These are phyloP conservation scores for Venturiaceae sp. DNA, from an alignment of 2,329 filamentous ascomycete species.

Conservation along the genomic window DNA sequence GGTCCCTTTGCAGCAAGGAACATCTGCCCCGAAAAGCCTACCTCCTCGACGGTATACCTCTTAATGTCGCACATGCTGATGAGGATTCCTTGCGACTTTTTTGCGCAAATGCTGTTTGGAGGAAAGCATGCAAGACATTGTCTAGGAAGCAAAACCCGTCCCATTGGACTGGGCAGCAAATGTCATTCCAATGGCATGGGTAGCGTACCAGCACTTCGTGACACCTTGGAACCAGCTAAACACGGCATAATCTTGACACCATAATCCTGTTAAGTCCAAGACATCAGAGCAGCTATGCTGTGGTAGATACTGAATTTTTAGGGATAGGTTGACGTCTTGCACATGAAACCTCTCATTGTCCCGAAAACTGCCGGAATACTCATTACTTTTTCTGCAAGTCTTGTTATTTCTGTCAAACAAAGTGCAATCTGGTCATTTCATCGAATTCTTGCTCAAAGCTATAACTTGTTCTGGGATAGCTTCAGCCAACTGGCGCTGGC, in stretches of 20 bases:
- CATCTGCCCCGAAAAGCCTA: background rate
- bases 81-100: background rate
- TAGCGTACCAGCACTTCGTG: too few relatives aligned
- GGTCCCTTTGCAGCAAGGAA: background rate
- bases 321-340: background rate
- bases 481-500: too few relatives aligned
- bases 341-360: background rate
- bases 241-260: too few relatives aligned
- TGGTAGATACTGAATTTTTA: too few relatives aligned
- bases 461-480: too few relatives aligned
- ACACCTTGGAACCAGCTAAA: too few relatives aligned
- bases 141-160: background rate
- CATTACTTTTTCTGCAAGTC: too few relatives aligned
- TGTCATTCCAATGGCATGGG: background rate
- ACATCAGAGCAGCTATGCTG: too few relatives aligned
- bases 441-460: background rate
- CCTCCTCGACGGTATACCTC: background rate
- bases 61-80: background rate
- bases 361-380: background rate
- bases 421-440: too few relatives aligned
- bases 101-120: background rate
- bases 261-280: too few relatives aligned
- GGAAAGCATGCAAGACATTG: background rate
- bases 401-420: too few relatives aligned
- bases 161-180: background rate